Evolutionary conservation across 1,139 yeast species (phyloP).

Genomic region (Debaryomyces nepalensis): DNA sequence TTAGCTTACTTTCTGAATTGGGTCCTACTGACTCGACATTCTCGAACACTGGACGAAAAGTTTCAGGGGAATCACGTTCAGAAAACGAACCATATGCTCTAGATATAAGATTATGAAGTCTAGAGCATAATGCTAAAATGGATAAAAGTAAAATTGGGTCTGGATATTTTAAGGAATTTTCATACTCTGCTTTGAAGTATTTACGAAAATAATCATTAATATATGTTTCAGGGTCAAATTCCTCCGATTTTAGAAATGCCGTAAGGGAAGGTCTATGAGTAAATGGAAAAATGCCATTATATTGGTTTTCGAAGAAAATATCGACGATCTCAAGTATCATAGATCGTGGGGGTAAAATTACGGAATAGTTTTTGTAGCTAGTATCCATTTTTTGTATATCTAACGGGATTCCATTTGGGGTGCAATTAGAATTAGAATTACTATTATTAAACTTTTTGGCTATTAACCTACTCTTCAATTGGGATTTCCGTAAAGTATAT

Average conservation of each 20-base stretch:
- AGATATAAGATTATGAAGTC: constrained; percentile 37
- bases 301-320: constrained; percentile 38
- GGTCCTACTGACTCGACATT: not conserved
- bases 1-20: no score
- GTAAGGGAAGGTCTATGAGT: constrained; percentile 37
- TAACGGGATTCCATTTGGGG: no score
- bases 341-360: constrained; percentile 31
- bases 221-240: constrained; percentile 34
- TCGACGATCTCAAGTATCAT: constrained; percentile 31
- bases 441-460: constrained; percentile 1
- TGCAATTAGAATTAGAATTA: not conserved
- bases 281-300: constrained; percentile 39
- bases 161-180: constrained; percentile 25
- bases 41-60: constrained; percentile 26
- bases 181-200: constrained; percentile 20
- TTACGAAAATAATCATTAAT: constrained; percentile 25
- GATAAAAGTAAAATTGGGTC: constrained; percentile 40
- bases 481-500: constrained; percentile 29
- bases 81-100: constrained; percentile 35
- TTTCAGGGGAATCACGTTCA: constrained; percentile 30
- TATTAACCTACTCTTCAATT: constrained; percentile 16
- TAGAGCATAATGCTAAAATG: constrained; percentile 38
- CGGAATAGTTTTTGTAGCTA: constrained; percentile 5
- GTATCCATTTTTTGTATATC: no score
- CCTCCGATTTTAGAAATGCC: constrained; percentile 29